phyloP scores from a whole-genome alignment of 2,329 filamentous ascomycete species.

The Botrytis hyacinthi region DNA sequence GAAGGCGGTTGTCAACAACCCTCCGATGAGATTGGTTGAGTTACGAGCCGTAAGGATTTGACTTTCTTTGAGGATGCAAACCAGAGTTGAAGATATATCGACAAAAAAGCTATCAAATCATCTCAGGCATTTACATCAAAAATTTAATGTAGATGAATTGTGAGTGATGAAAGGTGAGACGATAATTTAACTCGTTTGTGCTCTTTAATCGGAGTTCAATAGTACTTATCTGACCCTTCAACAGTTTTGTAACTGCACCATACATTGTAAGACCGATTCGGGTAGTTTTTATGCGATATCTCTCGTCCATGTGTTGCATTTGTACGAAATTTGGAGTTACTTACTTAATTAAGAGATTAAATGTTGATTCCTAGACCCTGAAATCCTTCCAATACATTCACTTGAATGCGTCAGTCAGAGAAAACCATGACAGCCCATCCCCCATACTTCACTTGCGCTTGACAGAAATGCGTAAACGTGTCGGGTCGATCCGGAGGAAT shows the following conservation, averaged over 20 bases:
- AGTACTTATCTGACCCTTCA: background rate
- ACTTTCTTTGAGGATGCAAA: background rate
- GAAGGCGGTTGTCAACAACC: background rate
- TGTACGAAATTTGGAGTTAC: background rate
- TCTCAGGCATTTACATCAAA: background rate
- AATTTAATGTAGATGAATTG: background rate
- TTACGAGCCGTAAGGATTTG: background rate
- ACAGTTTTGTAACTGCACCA: background rate
- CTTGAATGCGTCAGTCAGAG: background rate
- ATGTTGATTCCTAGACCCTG: background rate
- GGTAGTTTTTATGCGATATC: background rate
- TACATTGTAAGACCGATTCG: background rate
- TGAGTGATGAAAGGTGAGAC: background rate
- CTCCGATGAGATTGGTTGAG: background rate
- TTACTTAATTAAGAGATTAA: background rate
- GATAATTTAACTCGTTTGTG: background rate
- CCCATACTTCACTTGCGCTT: background rate
- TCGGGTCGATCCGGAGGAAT: background rate
- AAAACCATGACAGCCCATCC: background rate
- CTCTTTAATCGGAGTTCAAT: background rate
- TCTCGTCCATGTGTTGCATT: background rate
- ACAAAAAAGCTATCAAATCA: background rate
- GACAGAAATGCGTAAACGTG: background rate
- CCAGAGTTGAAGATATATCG: background rate
- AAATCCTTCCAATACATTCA: background rate